Conservation (phyloP, 169 alveolate genomes). For the Plasmodium vivax region DNA sequence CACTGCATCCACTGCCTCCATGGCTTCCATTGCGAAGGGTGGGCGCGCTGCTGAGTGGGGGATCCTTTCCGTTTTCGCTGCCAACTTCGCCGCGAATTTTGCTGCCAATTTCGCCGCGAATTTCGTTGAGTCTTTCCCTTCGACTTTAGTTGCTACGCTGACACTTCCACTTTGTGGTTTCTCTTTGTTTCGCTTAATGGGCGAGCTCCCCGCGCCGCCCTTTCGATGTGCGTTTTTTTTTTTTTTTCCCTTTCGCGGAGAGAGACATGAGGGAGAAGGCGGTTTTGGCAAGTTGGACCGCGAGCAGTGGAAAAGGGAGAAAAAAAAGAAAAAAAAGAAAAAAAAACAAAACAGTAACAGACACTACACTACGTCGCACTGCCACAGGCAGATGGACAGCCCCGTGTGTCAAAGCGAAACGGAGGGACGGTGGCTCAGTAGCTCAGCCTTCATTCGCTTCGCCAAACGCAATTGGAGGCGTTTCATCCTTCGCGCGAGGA, state of each 20-base stretch:
- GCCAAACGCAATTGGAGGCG: not conserved
- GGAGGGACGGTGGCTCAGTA: not conserved
- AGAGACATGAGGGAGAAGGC: not conserved
- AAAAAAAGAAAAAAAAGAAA: too few relatives aligned
- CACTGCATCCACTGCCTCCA: too few relatives aligned
- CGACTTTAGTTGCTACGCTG: too few relatives aligned
- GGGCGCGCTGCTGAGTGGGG: not conserved
- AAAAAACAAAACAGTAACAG: not conserved
- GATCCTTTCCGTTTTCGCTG: not conserved
- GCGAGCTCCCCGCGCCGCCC: not conserved
- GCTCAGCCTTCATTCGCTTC: not conserved
- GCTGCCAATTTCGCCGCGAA: not conserved
- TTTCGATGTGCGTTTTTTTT: not conserved
- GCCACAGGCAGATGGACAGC: not conserved
- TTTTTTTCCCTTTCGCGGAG: not conserved
- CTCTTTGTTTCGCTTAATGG: not conserved
- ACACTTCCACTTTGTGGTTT: not conserved
- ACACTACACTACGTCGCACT: not conserved
- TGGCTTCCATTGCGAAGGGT: constrained; percentile 13
- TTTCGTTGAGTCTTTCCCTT: not conserved
- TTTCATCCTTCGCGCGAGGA: not conserved
- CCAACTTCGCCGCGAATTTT: too few relatives aligned
- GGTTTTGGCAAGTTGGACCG: not conserved
- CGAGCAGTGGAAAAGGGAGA: not conserved
- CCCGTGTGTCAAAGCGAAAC: not conserved